Evolutionary conservation across 2,329 filamentous ascomycete species (phyloP), one percentile per base, ranked within the genome.

Genomic region (Elsinoe arachidis): DNA sequence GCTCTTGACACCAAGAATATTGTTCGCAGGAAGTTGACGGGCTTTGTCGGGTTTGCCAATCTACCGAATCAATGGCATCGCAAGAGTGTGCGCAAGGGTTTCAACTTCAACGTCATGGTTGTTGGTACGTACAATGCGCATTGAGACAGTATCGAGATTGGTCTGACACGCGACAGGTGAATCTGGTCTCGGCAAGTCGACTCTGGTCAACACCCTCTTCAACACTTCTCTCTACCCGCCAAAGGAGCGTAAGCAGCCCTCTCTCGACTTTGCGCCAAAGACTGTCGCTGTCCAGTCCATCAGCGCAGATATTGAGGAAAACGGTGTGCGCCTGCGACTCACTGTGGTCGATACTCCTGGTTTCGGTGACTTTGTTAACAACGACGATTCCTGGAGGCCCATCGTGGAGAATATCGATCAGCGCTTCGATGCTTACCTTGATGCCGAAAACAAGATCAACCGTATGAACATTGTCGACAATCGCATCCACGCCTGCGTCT

Each of bases 91-190:
- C 90, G 93, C 72, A 99, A 99, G 78, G 93, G 93, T 61, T 99
- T 99, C 84, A 99, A 97, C 83, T 99, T 99, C 82, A 99, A 99
- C 73, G 93, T 99, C 66, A 99, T 99, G 93, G 93, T 99, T 76
- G 93, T 99, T 76, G 93, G 93, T 97, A 81, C 71, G 91, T 86
- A 46, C 43, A 21, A 39, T 55, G 30, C n/a, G 39, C 30, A 14
- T 23, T n/a, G 26, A n/a, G 7, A 14, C 5, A 9, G 33, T 33
- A 33, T 15, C 23, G 23, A 55, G 23, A 10, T 30, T 10, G 14
- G 9, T 35, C 55, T 57, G 44, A 57, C 34, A 21, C 12, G 34
- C 38, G 47, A 19, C 65, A 97, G 93, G 93, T 83, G 93, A 99
- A 85, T 99, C 93, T 72, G 93, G 93, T 65, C 84, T 99, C 66